Conservation (phyloP, 768 basidiomycete genomes). For the Hypsizygus marmoreus region DNA sequence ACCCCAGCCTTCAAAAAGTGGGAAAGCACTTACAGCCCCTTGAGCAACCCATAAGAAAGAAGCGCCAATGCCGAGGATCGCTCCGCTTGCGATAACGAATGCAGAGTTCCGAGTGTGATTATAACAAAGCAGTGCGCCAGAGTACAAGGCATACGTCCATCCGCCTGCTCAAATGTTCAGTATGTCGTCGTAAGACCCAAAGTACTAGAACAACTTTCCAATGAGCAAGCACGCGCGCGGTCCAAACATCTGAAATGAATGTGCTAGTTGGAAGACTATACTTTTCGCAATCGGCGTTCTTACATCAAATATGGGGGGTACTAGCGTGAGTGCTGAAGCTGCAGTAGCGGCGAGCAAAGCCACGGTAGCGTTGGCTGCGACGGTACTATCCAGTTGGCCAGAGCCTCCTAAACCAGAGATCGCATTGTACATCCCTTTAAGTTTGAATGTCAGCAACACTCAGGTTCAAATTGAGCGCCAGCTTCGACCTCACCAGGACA, state of each 20-base stretch:
- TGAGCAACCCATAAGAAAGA: conserved; percentile 32
- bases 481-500: conserved; percentile 23
- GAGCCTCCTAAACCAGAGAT: conserved; percentile 30
- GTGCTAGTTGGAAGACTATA: background rate
- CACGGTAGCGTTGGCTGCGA: conserved; percentile 30
- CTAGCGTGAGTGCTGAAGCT: conserved; percentile 28
- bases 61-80: conserved; percentile 29
- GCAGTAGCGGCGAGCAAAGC: conserved; percentile 28
- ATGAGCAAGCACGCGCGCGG: conserved; percentile 27
- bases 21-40: conserved; percentile 22
- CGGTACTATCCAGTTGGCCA: conserved; percentile 29
- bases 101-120: conserved; percentile 29
- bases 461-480: background rate
- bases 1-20: no score
- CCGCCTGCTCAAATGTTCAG: conserved; percentile 16
- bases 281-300: background rate
- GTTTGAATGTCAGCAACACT: background rate
- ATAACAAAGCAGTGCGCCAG: conserved; percentile 28
- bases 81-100: conserved; percentile 29
- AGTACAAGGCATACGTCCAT: conserved; percentile 30
- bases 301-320: conserved; percentile 30
- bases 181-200: background rate
- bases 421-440: conserved; percentile 31
- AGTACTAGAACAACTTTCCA: conserved; percentile 14
- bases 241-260: conserved; percentile 23